These are phyloP conservation scores for Citrullus mucosospermus DNA, from an alignment of 306 rosid genomes.

Conservation along the genomic window DNA sequence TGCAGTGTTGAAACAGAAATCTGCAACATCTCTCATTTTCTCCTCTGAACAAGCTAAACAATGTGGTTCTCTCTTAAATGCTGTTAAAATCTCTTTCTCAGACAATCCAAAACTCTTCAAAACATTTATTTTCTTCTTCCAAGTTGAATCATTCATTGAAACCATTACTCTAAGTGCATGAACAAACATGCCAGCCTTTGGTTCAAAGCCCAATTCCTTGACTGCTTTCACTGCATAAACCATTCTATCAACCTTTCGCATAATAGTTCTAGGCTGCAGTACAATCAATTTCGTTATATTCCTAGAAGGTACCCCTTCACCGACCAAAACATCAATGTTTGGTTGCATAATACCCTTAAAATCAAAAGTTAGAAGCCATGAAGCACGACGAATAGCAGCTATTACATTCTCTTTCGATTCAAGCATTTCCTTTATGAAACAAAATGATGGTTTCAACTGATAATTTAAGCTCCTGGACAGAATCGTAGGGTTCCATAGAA, in stretches of 20 bases:
- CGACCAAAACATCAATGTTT: not conserved
- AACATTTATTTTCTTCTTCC: conserved; percentile 6
- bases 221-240: not conserved
- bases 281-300: not conserved
- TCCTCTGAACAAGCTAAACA: conserved; percentile 4
- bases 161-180: not conserved
- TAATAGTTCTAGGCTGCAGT: not conserved
- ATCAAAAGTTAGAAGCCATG: conserved; percentile 4
- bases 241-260: conserved; percentile 4
- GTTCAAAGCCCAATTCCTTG: conserved; percentile 5
- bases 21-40: conserved; percentile 1
- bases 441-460: conserved; percentile 5
- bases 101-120: conserved; percentile 18
- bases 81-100: not conserved
- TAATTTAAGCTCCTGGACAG: not conserved
- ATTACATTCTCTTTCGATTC: not conserved
- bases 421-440: not conserved
- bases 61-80: not conserved
- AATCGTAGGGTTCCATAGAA: not conserved
- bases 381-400: not conserved
- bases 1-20: conserved; percentile 12
- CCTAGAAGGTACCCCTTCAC: conserved; percentile 4
- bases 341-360: not conserved
- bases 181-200: not conserved
- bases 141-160: conserved; percentile 7